Evolutionary conservation across 2,329 filamentous ascomycete species (phyloP).

Genomic region (Ophiocordyceps australis): DNA sequence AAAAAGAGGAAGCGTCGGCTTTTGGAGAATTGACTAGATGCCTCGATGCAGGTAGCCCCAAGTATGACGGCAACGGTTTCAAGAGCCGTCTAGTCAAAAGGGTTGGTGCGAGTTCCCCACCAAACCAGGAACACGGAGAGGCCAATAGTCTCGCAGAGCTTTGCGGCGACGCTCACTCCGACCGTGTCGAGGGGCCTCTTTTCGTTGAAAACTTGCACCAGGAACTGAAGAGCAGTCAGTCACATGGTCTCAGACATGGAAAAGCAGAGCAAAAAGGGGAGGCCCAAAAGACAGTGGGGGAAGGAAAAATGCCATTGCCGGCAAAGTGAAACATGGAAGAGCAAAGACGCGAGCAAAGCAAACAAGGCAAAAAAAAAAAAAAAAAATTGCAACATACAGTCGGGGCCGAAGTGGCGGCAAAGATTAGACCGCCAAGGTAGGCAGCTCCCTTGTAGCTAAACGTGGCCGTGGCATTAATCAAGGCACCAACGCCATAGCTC

Average conservation of each 20-base stretch:
- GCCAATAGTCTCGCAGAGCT: constrained; percentile 83
- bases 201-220: constrained; percentile 75
- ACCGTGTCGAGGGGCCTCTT: constrained; percentile 84
- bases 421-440: constrained; percentile 81
- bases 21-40: no score
- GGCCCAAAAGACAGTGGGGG: neutral
- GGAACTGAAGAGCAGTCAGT: constrained; percentile 44
- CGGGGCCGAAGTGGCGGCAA: constrained; percentile 77
- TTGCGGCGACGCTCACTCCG: constrained; percentile 66
- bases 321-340: no score
- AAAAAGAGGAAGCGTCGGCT: neutral
- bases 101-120: constrained; percentile 93
- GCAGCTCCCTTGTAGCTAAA: constrained; percentile 94
- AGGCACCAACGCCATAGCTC: constrained; percentile 73
- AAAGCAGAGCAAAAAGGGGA: neutral
- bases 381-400: constrained; percentile 37
- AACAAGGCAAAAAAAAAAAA: neutral
- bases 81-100: constrained; percentile 51
- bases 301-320: no score
- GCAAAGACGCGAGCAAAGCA: neutral
- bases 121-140: constrained; percentile 85
- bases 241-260: neutral
- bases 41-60: no score
- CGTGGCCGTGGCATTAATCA: constrained; percentile 90
- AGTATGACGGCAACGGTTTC: neutral